phyloP scores from a whole-genome alignment of 2,329 filamentous ascomycete species.

The Aspergillus fumigatiaffinis region DNA sequence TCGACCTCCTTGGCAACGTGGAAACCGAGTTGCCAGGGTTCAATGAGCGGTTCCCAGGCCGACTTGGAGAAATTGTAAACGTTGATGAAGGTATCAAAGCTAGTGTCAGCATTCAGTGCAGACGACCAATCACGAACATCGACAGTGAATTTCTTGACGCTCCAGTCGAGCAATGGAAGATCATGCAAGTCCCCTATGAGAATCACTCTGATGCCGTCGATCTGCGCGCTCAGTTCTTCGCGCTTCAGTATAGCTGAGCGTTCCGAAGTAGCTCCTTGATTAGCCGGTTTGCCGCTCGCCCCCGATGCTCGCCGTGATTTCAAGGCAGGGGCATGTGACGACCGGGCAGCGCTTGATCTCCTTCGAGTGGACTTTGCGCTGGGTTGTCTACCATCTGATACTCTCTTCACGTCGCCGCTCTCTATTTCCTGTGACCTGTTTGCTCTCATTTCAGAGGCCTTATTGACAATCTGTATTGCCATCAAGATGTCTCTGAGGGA shows the following conservation, averaged over 20 bases:
- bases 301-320: slow-evolving; percentile 46
- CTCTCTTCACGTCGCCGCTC: slow-evolving; percentile 52
- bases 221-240: slow-evolving; percentile 79
- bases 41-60: slow-evolving; percentile 92
- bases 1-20: slow-evolving; percentile 75
- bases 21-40: slow-evolving; percentile 94
- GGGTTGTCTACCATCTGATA: slow-evolving; percentile 41
- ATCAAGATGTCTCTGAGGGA: slow-evolving; percentile 93
- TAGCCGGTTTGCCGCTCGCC: slow-evolving; percentile 34
- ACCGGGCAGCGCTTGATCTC: slow-evolving; percentile 44
- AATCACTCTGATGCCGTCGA: slow-evolving; percentile 87
- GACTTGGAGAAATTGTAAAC: slow-evolving; percentile 99
- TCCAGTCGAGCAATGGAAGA: slow-evolving; percentile 88
- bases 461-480: slow-evolving; percentile 85
- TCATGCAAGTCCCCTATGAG: slow-evolving; percentile 95
- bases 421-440: slow-evolving; percentile 44
- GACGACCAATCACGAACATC: slow-evolving; percentile 89
- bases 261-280: slow-evolving; percentile 35
- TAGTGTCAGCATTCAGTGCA: slow-evolving; percentile 78
- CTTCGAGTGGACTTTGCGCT: slow-evolving; percentile 40
- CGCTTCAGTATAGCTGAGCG: slow-evolving; percentile 56
- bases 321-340: slow-evolving; percentile 42
- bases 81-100: slow-evolving; percentile 91
- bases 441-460: slow-evolving; percentile 78
- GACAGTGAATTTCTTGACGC: slow-evolving; percentile 82